Evolutionary conservation across 495 filamentous ascomycete genomes (phyloP).

Genomic region (Neurospora sp.): DNA sequence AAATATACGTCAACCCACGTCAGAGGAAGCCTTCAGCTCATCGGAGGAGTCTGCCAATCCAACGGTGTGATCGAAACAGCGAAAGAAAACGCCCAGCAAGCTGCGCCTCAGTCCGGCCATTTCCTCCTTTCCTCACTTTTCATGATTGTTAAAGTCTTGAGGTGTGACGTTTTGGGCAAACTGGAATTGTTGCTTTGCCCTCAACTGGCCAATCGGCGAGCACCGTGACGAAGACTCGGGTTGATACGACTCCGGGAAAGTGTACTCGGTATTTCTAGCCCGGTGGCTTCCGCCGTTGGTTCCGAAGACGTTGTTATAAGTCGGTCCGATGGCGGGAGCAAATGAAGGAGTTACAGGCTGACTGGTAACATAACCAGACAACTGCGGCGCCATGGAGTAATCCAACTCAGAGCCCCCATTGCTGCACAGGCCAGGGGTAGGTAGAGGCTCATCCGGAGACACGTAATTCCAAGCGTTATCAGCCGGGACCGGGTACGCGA

Average conservation of each 20-base stretch:
- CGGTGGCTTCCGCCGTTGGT: slow-evolving; percentile 5
- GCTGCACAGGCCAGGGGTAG: slow-evolving; percentile 35
- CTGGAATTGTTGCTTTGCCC: slow-evolving; percentile 34
- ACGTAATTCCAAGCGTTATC: slow-evolving; percentile 23
- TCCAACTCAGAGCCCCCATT: slow-evolving; percentile 32
- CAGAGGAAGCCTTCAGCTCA: background rate
- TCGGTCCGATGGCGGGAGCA: slow-evolving; percentile 26
- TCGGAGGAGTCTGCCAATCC: background rate
- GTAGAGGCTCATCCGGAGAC: slow-evolving; percentile 30
- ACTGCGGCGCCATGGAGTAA: slow-evolving; percentile 24
- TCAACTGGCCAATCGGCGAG: slow-evolving; percentile 27
- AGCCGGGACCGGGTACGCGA: slow-evolving; percentile 17
- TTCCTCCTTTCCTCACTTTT: slow-evolving; percentile 15
- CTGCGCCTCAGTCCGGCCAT: background rate
- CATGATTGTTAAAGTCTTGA: slow-evolving; percentile 28
- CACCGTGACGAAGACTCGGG: slow-evolving; percentile 30
- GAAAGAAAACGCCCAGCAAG: background rate
- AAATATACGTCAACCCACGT: background rate
- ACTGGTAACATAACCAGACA: slow-evolving; percentile 33
- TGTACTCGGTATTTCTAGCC: slow-evolving; percentile 29
- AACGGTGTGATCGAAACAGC: background rate
- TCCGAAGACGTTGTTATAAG: slow-evolving; percentile 23
- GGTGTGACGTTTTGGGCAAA: slow-evolving; percentile 42
- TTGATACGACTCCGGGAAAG: slow-evolving; percentile 32
- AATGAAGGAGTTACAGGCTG: slow-evolving; percentile 35